These are phyloP conservation scores for Rhizomucor pusillus DNA, from an alignment of 371 early-diverging fungal genomes.

Conservation along the genomic window DNA sequence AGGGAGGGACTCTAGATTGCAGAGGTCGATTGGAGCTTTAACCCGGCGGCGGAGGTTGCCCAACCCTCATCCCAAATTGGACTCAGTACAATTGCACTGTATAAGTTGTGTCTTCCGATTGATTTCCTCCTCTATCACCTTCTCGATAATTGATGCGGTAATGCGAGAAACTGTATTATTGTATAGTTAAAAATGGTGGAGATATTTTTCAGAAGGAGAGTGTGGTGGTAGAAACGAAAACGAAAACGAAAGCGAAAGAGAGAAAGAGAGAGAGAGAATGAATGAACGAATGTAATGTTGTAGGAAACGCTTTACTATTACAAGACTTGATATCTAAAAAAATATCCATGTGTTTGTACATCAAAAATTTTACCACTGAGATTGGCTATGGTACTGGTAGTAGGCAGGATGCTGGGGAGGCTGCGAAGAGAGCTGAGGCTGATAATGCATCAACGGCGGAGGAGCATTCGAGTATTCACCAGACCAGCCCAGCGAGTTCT, in stretches of 20 bases:
- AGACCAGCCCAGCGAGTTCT: slow-evolving; percentile 18
- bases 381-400: too few species aligned
- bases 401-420: too few species aligned
- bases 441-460: slow-evolving; percentile 3
- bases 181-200: not conserved
- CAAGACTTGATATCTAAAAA: not conserved
- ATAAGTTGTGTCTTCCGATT: too few species aligned
- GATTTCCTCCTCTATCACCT: too few species aligned
- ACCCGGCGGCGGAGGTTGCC: too few species aligned
- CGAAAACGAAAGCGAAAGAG: not conserved
- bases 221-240: not conserved
- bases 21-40: not conserved
- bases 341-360: not conserved
- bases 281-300: not conserved
- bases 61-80: too few species aligned
- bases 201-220: not conserved
- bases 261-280: not conserved
- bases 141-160: too few species aligned
- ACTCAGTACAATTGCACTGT: too few species aligned
- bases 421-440: not conserved
- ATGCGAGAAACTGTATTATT: too few species aligned
- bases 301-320: not conserved
- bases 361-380: not conserved
- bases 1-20: slow-evolving; percentile 1
- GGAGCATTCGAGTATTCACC: not conserved